A percentile compares a stretch with the other conserved stretches of the same genome.
Evolutionary conservation across 2,329 filamentous ascomycete species (phyloP).

Genomic region (Penicillium paneum): DNA sequence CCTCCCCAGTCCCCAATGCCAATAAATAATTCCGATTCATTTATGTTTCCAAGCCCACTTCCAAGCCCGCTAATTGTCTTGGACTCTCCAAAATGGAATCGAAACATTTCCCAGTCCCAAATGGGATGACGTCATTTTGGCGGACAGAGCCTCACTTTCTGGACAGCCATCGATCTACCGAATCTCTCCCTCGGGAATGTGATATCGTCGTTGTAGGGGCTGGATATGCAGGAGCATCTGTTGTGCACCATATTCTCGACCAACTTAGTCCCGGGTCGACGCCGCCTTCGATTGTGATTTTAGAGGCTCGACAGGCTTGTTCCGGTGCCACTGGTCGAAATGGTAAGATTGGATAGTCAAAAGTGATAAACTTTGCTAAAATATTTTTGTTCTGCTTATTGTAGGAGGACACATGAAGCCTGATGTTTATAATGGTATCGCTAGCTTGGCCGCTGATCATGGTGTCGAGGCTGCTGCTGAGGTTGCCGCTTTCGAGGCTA

Average conservation of each 20-base stretch:
- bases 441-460: slow-evolving; percentile 29
- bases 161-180: slow-evolving; percentile 42
- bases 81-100: slow-evolving; percentile 11
- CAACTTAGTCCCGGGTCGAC: slow-evolving; percentile 12
- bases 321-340: slow-evolving; percentile 45
- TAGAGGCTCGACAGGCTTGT: slow-evolving; percentile 42
- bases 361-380: background rate
- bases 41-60: background rate
- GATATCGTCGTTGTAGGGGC: slow-evolving; percentile 48
- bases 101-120: slow-evolving; percentile 18
- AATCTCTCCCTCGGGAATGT: slow-evolving; percentile 35
- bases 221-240: slow-evolving; percentile 45
- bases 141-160: slow-evolving; percentile 39
- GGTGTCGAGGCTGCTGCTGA: slow-evolving; percentile 39
- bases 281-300: slow-evolving; percentile 35
- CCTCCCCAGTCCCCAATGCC: too few relatives aligned
- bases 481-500: slow-evolving; percentile 40
- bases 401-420: slow-evolving; percentile 44
- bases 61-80: background rate
- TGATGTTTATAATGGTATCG: slow-evolving; percentile 40
- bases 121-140: slow-evolving; percentile 43
- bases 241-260: slow-evolving; percentile 41
- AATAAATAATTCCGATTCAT: background rate
- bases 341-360: slow-evolving; percentile 24
- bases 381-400: background rate